Percentiles rank a stretch among this genome's conserved stretches.
phyloP scores from a whole-genome alignment of 164 flowering plant genomes.

The Protea cynaroides region DNA sequence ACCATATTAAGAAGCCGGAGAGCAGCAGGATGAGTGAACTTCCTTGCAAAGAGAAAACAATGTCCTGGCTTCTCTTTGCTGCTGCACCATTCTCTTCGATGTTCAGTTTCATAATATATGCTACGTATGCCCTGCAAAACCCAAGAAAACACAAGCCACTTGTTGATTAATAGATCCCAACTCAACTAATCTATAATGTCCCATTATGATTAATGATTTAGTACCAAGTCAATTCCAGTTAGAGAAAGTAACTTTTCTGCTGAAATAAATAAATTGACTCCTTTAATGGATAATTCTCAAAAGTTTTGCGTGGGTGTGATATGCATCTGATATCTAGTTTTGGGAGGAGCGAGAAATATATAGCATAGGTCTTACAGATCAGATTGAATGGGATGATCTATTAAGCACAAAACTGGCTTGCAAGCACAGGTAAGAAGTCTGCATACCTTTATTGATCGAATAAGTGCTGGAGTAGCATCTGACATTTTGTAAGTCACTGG shows the following conservation, averaged over 20 bases:
- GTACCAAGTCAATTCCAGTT: too few relatives aligned
- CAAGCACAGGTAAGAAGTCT: neutral
- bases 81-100: slow-evolving; percentile 62
- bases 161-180: too few relatives aligned
- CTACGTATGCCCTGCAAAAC: neutral
- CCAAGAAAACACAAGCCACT: too few relatives aligned
- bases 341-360: too few relatives aligned
- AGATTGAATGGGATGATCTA: neutral
- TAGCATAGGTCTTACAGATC: neutral
- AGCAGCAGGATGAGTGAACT: slow-evolving; percentile 88
- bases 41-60: slow-evolving; percentile 92
- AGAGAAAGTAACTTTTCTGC: too few relatives aligned
- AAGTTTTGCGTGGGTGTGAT: too few relatives aligned
- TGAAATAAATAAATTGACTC: too few relatives aligned
- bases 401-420: neutral
- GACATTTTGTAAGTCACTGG: slow-evolving; percentile 84
- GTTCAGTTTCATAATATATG: neutral
- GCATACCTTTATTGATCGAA: slow-evolving; percentile 42
- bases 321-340: too few relatives aligned
- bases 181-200: too few relatives aligned
- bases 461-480: slow-evolving; percentile 75
- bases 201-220: too few relatives aligned
- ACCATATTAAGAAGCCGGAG: slow-evolving; percentile 70
- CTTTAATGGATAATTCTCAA: too few relatives aligned
- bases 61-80: neutral